These are phyloP conservation scores for Phalaenopsis hybrid DNA, from an alignment of 116 monocot species.

Conservation along the genomic window DNA sequence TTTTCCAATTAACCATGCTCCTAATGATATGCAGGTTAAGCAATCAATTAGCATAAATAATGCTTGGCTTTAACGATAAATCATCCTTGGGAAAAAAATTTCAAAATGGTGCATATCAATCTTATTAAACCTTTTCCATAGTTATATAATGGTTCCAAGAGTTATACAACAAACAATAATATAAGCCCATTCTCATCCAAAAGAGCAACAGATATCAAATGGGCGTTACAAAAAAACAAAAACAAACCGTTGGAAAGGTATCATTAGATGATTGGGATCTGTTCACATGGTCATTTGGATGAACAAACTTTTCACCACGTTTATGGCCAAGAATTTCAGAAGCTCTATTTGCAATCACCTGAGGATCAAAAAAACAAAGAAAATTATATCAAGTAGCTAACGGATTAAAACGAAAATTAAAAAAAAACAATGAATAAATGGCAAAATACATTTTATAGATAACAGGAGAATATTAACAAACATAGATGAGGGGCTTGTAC, in stretches of 20 bases:
- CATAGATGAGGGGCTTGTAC: neutral
- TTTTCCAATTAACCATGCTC: too few relatives aligned
- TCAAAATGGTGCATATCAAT: too few relatives aligned
- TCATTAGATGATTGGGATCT: conserved; percentile 93
- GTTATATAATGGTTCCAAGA: too few relatives aligned
- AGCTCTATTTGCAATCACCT: conserved; percentile 99
- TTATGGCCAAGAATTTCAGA: conserved; percentile 94
- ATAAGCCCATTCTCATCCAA: too few relatives aligned
- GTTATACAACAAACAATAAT: too few relatives aligned
- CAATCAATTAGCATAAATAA: too few relatives aligned
- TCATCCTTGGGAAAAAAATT: too few relatives aligned
- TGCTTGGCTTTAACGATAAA: too few relatives aligned
- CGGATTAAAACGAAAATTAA: neutral
- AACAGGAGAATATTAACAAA: neutral
- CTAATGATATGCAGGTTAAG: too few relatives aligned
- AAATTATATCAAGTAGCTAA: neutral
- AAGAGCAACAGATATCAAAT: neutral
- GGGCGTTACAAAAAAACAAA: neutral
- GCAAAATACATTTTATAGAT: neutral
- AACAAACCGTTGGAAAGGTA: conserved; percentile 92
- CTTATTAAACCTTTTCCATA: too few relatives aligned
- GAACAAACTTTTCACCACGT: conserved; percentile 80
- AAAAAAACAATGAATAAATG: neutral
- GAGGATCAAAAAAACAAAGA: neutral
- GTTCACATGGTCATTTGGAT: conserved; percentile 99